phyloP scores from a whole-genome alignment of 129 eudicot genomes.

The Heracleum sosnowskyi region DNA sequence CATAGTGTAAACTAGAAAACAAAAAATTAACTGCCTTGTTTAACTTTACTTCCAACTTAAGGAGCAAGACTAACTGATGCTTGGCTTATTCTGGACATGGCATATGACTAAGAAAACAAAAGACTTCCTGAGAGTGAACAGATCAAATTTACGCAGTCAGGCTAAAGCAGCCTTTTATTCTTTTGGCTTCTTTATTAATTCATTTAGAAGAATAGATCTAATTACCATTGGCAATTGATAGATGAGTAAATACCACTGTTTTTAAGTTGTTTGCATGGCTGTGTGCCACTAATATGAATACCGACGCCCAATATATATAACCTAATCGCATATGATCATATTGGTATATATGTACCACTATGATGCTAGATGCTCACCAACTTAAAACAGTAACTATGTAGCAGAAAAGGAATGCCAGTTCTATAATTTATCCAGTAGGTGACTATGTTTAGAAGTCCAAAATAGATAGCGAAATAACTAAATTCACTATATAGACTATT shows the following conservation, averaged over 20 bases:
- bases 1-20: too few relatives aligned
- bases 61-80: background rate
- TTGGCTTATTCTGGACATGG: background rate
- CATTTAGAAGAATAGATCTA: background rate
- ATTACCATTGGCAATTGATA: background rate
- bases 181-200: background rate
- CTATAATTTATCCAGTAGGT: too few relatives aligned
- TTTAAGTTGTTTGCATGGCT: background rate
- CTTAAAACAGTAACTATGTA: background rate
- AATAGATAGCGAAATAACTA: too few relatives aligned
- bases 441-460: too few relatives aligned
- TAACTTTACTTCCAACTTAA: background rate
- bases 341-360: too few relatives aligned
- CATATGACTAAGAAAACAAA: too few relatives aligned
- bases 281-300: too few relatives aligned
- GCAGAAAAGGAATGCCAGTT: background rate
- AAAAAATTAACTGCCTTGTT: too few relatives aligned
- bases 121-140: background rate
- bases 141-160: background rate
- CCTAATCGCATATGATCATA: background rate
- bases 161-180: background rate
- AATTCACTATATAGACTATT: background rate
- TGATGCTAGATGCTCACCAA: background rate
- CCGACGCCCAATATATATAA: background rate
- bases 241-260: background rate